Evolutionary conservation across 805 yeast genomes (phyloP).

Genomic region (Barnettozyma wickerhamii): DNA sequence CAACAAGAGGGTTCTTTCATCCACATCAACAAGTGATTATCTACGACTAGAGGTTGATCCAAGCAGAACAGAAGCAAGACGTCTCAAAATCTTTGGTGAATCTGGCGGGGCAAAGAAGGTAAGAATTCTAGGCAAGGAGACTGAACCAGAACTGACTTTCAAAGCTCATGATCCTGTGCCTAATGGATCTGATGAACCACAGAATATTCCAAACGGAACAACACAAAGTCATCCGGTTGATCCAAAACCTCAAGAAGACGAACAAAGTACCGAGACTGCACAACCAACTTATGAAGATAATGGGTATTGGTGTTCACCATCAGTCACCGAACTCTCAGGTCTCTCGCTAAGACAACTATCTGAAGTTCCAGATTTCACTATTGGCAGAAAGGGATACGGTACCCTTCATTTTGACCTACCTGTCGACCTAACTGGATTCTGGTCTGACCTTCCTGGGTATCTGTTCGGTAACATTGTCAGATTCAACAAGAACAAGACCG

Average conservation of each 20-base stretch:
- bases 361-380: constrained; percentile 56
- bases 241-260: neutral
- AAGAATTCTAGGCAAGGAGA: constrained; percentile 23
- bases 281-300: constrained; percentile 6
- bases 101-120: constrained; percentile 25
- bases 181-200: neutral
- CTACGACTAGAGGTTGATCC: constrained; percentile 37
- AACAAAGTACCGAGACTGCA: neutral
- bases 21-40: constrained; percentile 11
- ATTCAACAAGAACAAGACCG: constrained; percentile 44
- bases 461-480: constrained; percentile 39
- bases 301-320: constrained; percentile 74
- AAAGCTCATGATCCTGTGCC: constrained; percentile 1
- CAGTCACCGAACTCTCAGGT: constrained; percentile 43
- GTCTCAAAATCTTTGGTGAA: constrained; percentile 32
- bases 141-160: constrained; percentile 1
- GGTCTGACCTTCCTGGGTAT: constrained; percentile 31
- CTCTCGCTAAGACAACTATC: constrained; percentile 45
- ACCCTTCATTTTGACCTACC: constrained; percentile 61
- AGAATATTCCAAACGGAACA: neutral
- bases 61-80: constrained; percentile 39
- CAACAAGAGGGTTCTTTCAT: constrained; percentile 4
- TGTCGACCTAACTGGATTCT: constrained; percentile 60
- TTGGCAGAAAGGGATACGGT: constrained; percentile 67
- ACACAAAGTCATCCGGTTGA: too few species aligned